Percentiles rank a stretch among this genome's conserved stretches.
Evolutionary conservation across 805 yeast species (phyloP).

Genomic region (Grigorovia yakushimaensis): DNA sequence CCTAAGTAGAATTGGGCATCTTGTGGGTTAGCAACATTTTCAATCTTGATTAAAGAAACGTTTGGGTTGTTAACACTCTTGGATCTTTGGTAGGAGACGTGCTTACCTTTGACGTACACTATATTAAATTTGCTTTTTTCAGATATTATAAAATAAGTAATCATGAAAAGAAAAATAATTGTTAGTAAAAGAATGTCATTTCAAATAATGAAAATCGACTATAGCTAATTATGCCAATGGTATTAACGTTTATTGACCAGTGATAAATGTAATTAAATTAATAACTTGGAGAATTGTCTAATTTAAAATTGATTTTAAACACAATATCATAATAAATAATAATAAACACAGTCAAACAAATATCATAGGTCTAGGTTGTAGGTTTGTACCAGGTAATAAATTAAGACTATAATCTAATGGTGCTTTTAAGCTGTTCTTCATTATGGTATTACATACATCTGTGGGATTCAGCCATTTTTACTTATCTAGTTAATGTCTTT

Average conservation of each 20-base stretch:
- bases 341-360: no score
- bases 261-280: no score
- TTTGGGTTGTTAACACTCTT: slow-evolving; percentile 97
- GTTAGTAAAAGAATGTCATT: slow-evolving; percentile 4
- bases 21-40: slow-evolving; percentile 84
- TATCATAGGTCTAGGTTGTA: no score
- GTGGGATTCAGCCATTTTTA: slow-evolving; percentile 89
- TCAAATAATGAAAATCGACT: no score
- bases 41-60: slow-evolving; percentile 92
- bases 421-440: background rate
- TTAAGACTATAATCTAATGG: background rate
- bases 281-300: no score
- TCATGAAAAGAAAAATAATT: slow-evolving; percentile 1
- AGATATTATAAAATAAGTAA: slow-evolving; percentile 1
- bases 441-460: slow-evolving; percentile 63
- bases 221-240: background rate
- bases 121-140: slow-evolving; percentile 8
- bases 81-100: slow-evolving; percentile 99
- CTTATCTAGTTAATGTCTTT: background rate
- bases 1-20: slow-evolving; percentile 99
- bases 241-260: no score
- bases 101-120: slow-evolving; percentile 99
- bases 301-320: no score
- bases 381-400: background rate
- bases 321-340: no score